These are phyloP conservation scores for Hericium coralloides DNA, from an alignment of 768 basidiomycete species.

Conservation along the genomic window DNA sequence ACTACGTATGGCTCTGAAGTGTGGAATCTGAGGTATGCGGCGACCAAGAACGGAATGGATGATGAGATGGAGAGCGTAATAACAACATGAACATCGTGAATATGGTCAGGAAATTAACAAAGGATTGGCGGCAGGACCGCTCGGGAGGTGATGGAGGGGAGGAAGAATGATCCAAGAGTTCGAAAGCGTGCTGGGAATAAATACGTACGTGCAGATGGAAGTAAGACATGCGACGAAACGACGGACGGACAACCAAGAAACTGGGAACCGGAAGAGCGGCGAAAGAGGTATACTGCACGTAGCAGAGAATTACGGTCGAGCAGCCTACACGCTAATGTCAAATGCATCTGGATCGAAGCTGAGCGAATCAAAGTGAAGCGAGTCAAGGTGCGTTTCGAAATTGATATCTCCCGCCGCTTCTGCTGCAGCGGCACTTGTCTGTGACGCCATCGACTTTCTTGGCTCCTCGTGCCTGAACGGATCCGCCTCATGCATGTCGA, in stretches of 20 bases:
- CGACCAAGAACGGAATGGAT: neutral
- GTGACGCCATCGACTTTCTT: neutral
- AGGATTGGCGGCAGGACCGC: neutral
- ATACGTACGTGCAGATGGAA: constrained; percentile 3
- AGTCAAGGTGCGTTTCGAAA: constrained; percentile 62
- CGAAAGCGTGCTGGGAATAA: neutral
- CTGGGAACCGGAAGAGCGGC: neutral
- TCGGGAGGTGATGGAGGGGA: neutral
- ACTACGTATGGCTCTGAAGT: no score
- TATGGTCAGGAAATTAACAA: neutral
- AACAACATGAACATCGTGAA: neutral
- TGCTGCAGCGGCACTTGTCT: no score
- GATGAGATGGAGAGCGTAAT: neutral
- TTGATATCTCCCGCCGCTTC: constrained; percentile 27
- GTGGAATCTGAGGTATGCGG: no score
- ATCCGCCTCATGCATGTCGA: neutral
- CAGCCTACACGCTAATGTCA: constrained; percentile 16
- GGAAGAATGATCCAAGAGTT: constrained; percentile 2
- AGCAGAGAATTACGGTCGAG: neutral
- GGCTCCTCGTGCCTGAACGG: neutral
- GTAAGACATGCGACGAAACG: neutral
- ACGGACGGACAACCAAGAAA: neutral
- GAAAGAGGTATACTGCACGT: neutral
- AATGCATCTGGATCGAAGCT: constrained; percentile 61
- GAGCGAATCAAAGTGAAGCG: constrained; percentile 62